Percentiles rank a stretch among this genome's conserved stretches.
These are phyloP conservation scores for Orbilia blumenaviensis DNA, from an alignment of 2,329 filamentous ascomycete genomes.

Conservation along the genomic window DNA sequence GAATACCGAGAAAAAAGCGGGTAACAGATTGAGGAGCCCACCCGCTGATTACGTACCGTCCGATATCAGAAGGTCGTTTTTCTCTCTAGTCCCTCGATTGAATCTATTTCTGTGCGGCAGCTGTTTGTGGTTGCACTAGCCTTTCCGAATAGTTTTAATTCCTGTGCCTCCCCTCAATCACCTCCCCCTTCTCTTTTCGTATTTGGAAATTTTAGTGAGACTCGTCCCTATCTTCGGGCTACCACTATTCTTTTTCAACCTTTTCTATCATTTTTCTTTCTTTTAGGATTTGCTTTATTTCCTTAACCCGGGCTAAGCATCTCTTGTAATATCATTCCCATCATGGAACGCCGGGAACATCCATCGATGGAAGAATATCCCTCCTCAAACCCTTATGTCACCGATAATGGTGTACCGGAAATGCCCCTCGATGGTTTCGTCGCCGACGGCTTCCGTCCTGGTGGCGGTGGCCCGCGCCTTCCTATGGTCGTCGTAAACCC, in stretches of 20 bases:
- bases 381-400: slow-evolving; percentile 48
- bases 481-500: slow-evolving; percentile 34
- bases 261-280: neutral
- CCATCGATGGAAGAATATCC: slow-evolving; percentile 50
- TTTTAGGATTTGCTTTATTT: neutral
- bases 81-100: slow-evolving; percentile 23
- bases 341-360: slow-evolving; percentile 43
- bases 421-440: slow-evolving; percentile 30
- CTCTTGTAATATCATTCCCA: neutral
- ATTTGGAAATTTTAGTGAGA: slow-evolving; percentile 15
- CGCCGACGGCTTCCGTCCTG: slow-evolving; percentile 40
- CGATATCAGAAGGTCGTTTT: slow-evolving; percentile 39
- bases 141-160: slow-evolving; percentile 37
- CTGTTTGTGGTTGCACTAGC: neutral
- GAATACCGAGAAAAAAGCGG: slow-evolving; percentile 24
- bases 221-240: slow-evolving; percentile 15
- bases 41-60: slow-evolving; percentile 51
- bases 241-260: neutral
- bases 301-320: neutral
- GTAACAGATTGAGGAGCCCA: slow-evolving; percentile 47
- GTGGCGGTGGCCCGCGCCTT: slow-evolving; percentile 25
- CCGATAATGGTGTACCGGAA: slow-evolving; percentile 2
- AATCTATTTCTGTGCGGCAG: slow-evolving; percentile 10
- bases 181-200: slow-evolving; percentile 24
- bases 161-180: slow-evolving; percentile 36